These are phyloP conservation scores for Rhynchospora tenuis DNA, from an alignment of 176 grass and related monocot species.

Conservation along the genomic window DNA sequence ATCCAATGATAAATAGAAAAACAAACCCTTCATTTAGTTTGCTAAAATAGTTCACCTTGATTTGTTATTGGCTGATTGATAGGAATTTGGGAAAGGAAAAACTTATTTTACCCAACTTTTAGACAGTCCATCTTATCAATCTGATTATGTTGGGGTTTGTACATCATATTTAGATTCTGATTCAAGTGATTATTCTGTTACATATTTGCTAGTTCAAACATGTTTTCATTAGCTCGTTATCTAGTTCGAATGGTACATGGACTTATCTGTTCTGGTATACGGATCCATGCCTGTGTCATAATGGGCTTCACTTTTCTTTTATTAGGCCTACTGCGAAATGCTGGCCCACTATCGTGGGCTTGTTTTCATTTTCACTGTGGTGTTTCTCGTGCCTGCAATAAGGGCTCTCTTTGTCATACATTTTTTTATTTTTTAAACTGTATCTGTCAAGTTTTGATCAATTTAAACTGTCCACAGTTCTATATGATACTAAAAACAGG, in stretches of 20 bases:
- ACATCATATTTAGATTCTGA: slow-evolving; percentile 4
- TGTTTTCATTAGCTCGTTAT: neutral
- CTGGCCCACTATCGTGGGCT: neutral
- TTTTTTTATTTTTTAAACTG: neutral
- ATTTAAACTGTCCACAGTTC: neutral
- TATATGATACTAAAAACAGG: too few relatives aligned
- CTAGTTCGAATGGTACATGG: too few relatives aligned
- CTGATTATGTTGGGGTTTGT: neutral
- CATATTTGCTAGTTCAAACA: neutral
- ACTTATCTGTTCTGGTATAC: too few relatives aligned
- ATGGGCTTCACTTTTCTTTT: neutral
- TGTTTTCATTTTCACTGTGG: neutral
- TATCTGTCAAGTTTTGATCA: neutral
- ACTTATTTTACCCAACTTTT: slow-evolving; percentile 5
- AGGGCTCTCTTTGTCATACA: neutral
- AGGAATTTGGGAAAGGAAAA: neutral
- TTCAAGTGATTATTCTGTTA: slow-evolving; percentile 7
- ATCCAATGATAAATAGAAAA: slow-evolving; percentile 14
- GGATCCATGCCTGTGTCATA: too few relatives aligned
- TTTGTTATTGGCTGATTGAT: slow-evolving; percentile 10
- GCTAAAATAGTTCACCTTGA: slow-evolving; percentile 6
- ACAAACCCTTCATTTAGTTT: neutral
- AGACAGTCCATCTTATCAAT: neutral
- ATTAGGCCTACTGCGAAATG: neutral
- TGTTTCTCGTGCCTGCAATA: neutral